A percentile compares a stretch with the other conserved stretches of the same genome.
Evolutionary conservation across 106 monocot species (phyloP).

Genomic region (Triglochin maritima): DNA sequence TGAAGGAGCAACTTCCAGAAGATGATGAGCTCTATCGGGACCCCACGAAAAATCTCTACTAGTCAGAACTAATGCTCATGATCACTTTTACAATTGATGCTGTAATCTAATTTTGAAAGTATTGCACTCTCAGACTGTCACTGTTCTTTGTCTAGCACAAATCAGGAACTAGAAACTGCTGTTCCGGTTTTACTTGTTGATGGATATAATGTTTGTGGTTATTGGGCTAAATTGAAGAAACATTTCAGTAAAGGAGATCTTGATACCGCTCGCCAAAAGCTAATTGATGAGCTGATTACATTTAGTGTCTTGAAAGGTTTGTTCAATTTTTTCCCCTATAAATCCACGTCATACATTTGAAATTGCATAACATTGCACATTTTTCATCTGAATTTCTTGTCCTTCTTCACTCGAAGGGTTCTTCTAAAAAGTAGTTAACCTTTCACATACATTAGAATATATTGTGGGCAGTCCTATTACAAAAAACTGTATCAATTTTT

Average conservation of each 20-base stretch:
- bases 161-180: conserved; percentile 61
- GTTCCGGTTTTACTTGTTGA: conserved; percentile 87
- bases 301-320: conserved; percentile 79
- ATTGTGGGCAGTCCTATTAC: too few species aligned
- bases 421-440: too few species aligned
- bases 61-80: conserved; percentile 34
- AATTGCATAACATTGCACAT: too few species aligned
- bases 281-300: conserved; percentile 72
- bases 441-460: too few species aligned
- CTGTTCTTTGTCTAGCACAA: conserved; percentile 53
- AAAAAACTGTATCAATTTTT: too few species aligned
- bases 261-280: conserved; percentile 74
- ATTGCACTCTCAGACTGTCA: conserved; percentile 6
- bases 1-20: conserved; percentile 67
- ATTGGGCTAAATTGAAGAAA: conserved; percentile 88
- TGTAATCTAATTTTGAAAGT: conserved; percentile 2
- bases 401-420: too few species aligned
- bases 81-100: conserved; percentile 16
- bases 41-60: conserved; percentile 53
- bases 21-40: conserved; percentile 60
- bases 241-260: conserved; percentile 84
- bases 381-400: too few species aligned
- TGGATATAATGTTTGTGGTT: conserved; percentile 97
- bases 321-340: conserved; percentile 3
- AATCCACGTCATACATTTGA: too few species aligned